Evolutionary conservation across 305 asterid species (phyloP), one percentile per base, ranked within the genome.

Genomic region (Plantago coronopus): DNA sequence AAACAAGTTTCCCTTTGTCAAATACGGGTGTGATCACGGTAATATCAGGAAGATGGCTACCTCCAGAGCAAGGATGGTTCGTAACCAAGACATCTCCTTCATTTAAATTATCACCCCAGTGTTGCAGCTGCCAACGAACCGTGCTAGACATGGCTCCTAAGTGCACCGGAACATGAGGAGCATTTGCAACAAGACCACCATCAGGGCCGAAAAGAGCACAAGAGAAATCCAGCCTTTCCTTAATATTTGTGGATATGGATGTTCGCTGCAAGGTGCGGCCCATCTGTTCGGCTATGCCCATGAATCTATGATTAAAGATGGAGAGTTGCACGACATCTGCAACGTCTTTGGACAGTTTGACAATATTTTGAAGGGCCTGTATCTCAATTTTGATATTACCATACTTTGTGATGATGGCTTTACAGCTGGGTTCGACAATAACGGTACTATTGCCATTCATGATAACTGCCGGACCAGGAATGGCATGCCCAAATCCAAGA

Each of bases 241-340:
- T 93, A 29, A 93, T 89, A 71, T 93, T 93, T 48, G 98, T 93
- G 15, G 98, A 93, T 62, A 93, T 85, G 5, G 98, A 93, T 21
- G 98, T 93, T 66, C 98, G 78, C 77, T 93, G 98, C 60, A 93
- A 75, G 54, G 98, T 93, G 23, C 98, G 89, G 2, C 98, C 98
- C 98, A 93, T 93, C 82, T 93, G 98, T 70, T 93, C 98, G 21
- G 98, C 98, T 69, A 93, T 93, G 21, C 98, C 97, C 97, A 93
- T 93, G 70, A 86, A 93, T 69, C 97, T 72, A 65, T 93, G 91
- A 54, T 89, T 93, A 85, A 93, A 93, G 68, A 93, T 93, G 3
- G 98, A 89, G 47, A 93, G 91, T 58, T 89, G 98, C 68, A 93
- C 98, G 60, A 93, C 98, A 68, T 93, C 97, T 34, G 97, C 98